Evolutionary conservation across 192 early-diverging fungal genomes (phyloP).

Genomic region (Paraglomus brasilianum): DNA sequence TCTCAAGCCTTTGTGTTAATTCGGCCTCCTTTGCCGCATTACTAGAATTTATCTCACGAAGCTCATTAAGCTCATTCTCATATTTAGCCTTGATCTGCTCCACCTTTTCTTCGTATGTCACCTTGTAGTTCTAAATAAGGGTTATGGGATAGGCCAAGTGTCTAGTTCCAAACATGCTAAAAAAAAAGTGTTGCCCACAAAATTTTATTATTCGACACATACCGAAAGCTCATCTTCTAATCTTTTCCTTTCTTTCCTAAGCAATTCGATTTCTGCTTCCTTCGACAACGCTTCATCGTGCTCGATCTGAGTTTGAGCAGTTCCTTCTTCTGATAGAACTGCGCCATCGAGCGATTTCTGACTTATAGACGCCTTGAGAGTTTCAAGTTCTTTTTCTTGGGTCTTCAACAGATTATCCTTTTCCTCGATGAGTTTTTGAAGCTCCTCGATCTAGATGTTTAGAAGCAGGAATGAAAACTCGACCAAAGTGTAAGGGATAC

Average conservation of each 20-base stretch:
- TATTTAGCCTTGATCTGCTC: not conserved
- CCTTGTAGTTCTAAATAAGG: not conserved
- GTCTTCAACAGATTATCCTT: conserved; percentile 23
- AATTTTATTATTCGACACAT: not conserved
- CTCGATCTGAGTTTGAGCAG: too few species aligned
- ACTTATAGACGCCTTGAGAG: conserved; percentile 5
- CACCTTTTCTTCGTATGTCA: not conserved
- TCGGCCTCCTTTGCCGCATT: not conserved
- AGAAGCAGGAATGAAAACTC: not conserved
- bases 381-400: conserved; percentile 13
- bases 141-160: not conserved
- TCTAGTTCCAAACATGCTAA: not conserved
- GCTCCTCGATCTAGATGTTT: conserved; percentile 22
- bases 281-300: not conserved
- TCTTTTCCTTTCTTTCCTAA: not conserved
- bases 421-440: conserved; percentile 18
- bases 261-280: conserved; percentile 6
- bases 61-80: not conserved
- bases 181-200: too few species aligned
- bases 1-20: conserved; percentile 8
- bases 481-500: not conserved
- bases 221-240: conserved; percentile 5
- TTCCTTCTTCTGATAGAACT: not conserved
- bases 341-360: conserved; percentile 20
- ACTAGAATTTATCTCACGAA: not conserved